phyloP scores from a whole-genome alignment of 169 alveolate genomes.

The Plasmodium cynomolgi region DNA sequence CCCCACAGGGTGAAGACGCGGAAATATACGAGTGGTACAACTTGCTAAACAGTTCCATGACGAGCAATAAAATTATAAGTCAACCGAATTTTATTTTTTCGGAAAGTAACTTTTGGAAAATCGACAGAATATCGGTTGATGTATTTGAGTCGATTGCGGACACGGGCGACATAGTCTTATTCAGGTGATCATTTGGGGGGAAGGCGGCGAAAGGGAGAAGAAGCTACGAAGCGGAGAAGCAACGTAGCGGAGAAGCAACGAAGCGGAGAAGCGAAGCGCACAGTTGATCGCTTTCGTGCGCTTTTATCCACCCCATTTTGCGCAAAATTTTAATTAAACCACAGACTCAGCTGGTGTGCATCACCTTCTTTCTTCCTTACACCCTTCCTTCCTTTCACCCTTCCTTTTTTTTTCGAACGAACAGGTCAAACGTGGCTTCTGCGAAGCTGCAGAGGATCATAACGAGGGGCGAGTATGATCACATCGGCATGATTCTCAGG shows the following conservation, averaged over 20 bases:
- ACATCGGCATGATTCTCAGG: slow-evolving; percentile 89
- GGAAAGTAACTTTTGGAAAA: slow-evolving; percentile 80
- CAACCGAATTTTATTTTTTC: slow-evolving; percentile 61
- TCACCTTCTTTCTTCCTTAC: background rate
- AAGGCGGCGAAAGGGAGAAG: background rate
- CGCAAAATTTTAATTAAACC: background rate
- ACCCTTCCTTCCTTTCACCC: background rate
- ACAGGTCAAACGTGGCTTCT: slow-evolving; percentile 27
- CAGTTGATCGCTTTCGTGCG: background rate
- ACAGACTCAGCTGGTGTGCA: background rate
- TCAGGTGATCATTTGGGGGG: slow-evolving; percentile 69
- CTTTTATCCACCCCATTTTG: background rate
- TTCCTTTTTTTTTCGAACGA: background rate
- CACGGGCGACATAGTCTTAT: slow-evolving; percentile 86
- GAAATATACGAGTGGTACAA: slow-evolving; percentile 50
- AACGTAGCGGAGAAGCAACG: too few relatives aligned
- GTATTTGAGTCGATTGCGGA: slow-evolving; percentile 79
- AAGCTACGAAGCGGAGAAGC: too few relatives aligned
- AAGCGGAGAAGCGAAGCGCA: background rate
- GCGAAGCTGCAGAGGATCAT: slow-evolving; percentile 83
- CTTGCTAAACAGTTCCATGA: slow-evolving; percentile 12
- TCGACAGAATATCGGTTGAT: slow-evolving; percentile 76
- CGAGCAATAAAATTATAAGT: background rate
- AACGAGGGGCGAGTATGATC: slow-evolving; percentile 90
- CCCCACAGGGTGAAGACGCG: slow-evolving; percentile 26